A percentile compares a stretch with the other conserved stretches of the same genome.
These are phyloP conservation scores for Acer negundo DNA, from an alignment of 345 rosid species.

Conservation along the genomic window DNA sequence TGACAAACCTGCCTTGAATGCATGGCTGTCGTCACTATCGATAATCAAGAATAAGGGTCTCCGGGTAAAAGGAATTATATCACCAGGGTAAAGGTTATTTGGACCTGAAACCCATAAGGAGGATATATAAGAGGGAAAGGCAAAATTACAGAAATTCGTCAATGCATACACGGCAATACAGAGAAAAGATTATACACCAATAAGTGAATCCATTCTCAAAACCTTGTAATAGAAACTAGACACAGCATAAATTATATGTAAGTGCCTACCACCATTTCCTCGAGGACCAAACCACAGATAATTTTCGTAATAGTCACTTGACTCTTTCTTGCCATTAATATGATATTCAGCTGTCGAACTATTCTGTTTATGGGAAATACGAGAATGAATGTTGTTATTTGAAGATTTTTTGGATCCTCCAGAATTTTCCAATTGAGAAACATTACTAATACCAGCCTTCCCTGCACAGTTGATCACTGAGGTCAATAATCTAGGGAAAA, in stretches of 20 bases:
- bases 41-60: constrained; percentile 91
- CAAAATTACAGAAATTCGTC: neutral
- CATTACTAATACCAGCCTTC: constrained; percentile 44
- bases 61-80: constrained; percentile 92
- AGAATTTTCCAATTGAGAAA: constrained; percentile 45
- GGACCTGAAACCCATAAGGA: constrained; percentile 51
- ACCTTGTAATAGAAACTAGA: constrained; percentile 6
- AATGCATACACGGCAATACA: neutral
- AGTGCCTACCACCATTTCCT: constrained; percentile 66
- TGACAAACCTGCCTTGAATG: constrained; percentile 99
- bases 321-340: constrained; percentile 52
- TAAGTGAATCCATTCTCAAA: constrained; percentile 1
- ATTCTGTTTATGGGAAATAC: constrained; percentile 52
- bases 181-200: constrained; percentile 1
- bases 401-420: constrained; percentile 64
- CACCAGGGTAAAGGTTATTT: constrained; percentile 83
- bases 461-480: constrained; percentile 49
- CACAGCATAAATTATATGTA: constrained; percentile 7
- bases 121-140: neutral
- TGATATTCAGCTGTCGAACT: constrained; percentile 45
- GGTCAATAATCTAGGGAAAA: constrained; percentile 16
- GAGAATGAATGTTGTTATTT: constrained; percentile 52
- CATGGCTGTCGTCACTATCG: constrained; percentile 96
- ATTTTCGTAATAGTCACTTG: constrained; percentile 45
- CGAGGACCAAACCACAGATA: constrained; percentile 79